Base-by-base conservation (phyloP, 2,329 filamentous ascomycete genomes). In the Alternaria burnsii region DNA sequence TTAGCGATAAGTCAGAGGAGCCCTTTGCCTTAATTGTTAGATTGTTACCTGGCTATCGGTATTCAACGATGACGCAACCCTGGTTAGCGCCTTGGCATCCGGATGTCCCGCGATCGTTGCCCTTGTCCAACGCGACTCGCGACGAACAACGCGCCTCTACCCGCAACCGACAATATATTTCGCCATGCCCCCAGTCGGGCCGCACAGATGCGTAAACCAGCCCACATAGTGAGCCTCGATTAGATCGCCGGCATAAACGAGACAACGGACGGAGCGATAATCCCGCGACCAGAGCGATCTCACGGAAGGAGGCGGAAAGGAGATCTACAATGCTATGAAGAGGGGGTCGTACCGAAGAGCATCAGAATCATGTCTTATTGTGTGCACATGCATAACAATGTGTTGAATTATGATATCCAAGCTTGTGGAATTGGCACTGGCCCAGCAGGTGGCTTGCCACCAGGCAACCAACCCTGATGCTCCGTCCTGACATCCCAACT, bases 351-450 rank as follows among this genome's bases (percentile, higher is more conserved):
- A 22, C 10, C 34, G 18, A 48, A 24, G 11, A 10, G 32, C 32
- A 28, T 34, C 20, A 9, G 18, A 48, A 36, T 7, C 14, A 48
- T 28, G 5, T 34, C 8, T 36, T 48, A 14, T 18, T 48, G 16
- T 24, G 12, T n/a, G 30, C 46, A 48, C 20, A 32, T 24, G 22
- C 30, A 32, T 36, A 6, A 22, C n/a, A 22, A 30, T 14, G 18
- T 18, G 18, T 20, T 34, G 32, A n/a, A 51, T 9, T 24, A 14
- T 24, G 18, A 36, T 47, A 30, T 34, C 30, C 40, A 28, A 48
- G 18, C 5, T 32, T 40, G 48, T 38, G 48, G 55, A 40, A 53
- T 58, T 7, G 48, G 48, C 24, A 58, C 55, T 14, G 41, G 55
- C 6, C 55, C 41, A 14, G 34, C 41, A 8, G 55, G 55, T 18